Percentiles rank a stretch among this genome's conserved stretches.
These are phyloP conservation scores for Candida mesenterica DNA, from an alignment of 1,139 yeast species.

Conservation along the genomic window DNA sequence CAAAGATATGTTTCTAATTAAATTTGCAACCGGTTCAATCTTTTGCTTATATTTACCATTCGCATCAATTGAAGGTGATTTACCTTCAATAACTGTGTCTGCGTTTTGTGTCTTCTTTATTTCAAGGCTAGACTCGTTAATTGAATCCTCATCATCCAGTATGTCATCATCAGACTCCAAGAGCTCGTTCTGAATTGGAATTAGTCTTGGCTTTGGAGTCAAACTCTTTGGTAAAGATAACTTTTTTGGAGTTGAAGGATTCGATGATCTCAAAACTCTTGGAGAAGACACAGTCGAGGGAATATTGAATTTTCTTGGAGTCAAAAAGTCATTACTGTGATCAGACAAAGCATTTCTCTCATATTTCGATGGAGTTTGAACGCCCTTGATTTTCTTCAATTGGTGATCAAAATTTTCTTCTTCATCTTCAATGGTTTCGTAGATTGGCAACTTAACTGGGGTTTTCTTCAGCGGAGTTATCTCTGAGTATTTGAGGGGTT, in stretches of 20 bases:
- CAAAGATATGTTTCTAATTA: neutral
- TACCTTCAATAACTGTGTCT: no score
- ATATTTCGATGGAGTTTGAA: conserved; percentile 1
- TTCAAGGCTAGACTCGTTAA: neutral
- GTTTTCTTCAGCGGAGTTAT: conserved; percentile 1
- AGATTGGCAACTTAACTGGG: conserved; percentile 5
- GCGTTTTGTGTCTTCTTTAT: no score
- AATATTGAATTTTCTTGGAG: conserved; percentile 9
- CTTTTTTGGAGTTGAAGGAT: conserved; percentile 13
- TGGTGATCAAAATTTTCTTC: conserved; percentile 22
- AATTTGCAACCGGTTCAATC: neutral
- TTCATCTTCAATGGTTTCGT: conserved; percentile 24
- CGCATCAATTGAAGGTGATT: no score
- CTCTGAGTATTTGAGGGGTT: neutral
- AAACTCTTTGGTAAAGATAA: conserved; percentile 8
- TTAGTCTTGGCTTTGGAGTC: conserved; percentile 17
- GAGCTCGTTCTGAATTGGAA: conserved; percentile 16
- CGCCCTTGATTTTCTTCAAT: conserved; percentile 17
- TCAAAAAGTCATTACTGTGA: neutral
- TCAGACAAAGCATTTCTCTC: neutral
- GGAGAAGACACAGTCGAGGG: conserved; percentile 8
- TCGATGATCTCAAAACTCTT: conserved; percentile 11
- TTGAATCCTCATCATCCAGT: neutral
- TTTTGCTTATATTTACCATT: no score
- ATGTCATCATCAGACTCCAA: conserved; percentile 13